These are phyloP conservation scores for Rosa hybrid DNA, from an alignment of 331 rosid species.

Conservation along the genomic window DNA sequence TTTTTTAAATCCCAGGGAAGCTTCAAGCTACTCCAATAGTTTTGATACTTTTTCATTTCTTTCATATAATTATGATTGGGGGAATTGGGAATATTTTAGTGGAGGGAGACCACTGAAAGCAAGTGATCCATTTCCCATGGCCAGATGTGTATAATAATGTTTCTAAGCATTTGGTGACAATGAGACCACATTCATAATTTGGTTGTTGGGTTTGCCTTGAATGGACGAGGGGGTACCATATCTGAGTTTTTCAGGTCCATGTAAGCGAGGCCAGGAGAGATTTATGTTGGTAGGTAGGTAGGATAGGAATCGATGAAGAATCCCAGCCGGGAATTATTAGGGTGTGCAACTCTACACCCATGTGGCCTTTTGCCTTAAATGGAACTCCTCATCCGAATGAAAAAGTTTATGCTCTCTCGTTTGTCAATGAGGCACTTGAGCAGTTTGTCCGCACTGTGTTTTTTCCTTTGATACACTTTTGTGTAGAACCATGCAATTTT, in stretches of 20 bases:
- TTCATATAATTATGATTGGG: background rate
- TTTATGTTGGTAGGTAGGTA: constrained; percentile 9
- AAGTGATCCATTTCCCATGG: constrained; percentile 9
- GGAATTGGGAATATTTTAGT: background rate
- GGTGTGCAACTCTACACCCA: background rate
- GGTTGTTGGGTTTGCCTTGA: background rate
- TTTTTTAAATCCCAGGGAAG: constrained; percentile 1
- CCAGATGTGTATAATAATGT: background rate
- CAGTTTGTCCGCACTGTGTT: background rate
- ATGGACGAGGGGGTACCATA: background rate
- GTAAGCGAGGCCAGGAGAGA: background rate
- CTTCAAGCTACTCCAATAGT: background rate
- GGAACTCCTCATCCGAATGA: background rate
- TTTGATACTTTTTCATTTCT: background rate
- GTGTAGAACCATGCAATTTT: too few species aligned
- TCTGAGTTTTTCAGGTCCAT: background rate
- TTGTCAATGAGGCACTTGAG: background rate
- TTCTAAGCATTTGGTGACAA: constrained; percentile 8
- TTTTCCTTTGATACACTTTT: background rate
- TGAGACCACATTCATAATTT: constrained; percentile 19
- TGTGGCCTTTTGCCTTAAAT: background rate
- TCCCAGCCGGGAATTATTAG: background rate
- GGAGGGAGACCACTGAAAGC: constrained; percentile 5
- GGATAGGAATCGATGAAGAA: background rate
- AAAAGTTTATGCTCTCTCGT: background rate